phyloP scores from a whole-genome alignment of 805 yeast species.

The Barnettozyma wickerhamii region DNA sequence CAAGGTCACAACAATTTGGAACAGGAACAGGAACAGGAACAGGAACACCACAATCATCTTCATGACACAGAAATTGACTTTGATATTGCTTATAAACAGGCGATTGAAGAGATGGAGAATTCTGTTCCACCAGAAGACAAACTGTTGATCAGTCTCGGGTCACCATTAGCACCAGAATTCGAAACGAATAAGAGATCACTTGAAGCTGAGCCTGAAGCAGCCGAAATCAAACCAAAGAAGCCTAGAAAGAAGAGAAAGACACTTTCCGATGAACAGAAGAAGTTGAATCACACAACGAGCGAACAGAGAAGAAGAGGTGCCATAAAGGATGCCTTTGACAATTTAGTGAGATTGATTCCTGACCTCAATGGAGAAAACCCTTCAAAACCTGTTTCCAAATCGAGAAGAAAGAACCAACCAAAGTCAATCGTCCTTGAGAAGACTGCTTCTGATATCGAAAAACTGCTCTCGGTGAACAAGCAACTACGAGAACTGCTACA shows the following conservation, averaged over 20 bases:
- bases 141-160: conserved; percentile 4
- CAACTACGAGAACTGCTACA: neutral
- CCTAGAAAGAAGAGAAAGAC: conserved; percentile 17
- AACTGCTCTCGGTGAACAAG: conserved; percentile 12
- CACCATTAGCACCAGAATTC: neutral
- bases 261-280: conserved; percentile 25
- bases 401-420: conserved; percentile 15
- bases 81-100: conserved; percentile 1
- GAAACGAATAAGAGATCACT: neutral
- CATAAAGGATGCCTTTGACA: conserved; percentile 24
- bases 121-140: neutral
- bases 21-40: too few species aligned
- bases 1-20: too few species aligned
- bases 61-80: neutral
- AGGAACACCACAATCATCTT: neutral
- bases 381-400: neutral
- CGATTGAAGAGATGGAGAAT: conserved; percentile 2
- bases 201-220: neutral
- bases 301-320: conserved; percentile 23
- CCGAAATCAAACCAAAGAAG: conserved; percentile 2
- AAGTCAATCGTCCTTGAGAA: conserved; percentile 22
- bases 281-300: conserved; percentile 23
- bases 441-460: conserved; percentile 20
- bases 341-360: conserved; percentile 18
- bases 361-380: neutral